These are phyloP conservation scores for Aureobasidium sp. DNA, from an alignment of 2,329 filamentous ascomycete species.

Conservation along the genomic window DNA sequence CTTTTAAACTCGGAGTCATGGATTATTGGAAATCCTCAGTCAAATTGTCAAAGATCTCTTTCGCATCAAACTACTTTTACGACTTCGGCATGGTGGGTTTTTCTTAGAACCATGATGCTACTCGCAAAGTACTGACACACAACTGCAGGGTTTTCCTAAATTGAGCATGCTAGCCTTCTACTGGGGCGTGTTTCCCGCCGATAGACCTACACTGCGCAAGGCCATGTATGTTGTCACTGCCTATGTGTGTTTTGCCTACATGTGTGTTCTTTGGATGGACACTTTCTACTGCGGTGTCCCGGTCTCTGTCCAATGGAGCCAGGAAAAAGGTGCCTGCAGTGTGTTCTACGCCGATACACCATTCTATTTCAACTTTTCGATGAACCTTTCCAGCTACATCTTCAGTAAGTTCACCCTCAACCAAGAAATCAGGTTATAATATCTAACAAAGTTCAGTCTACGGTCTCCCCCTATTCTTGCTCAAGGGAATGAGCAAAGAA, in stretches of 20 bases:
- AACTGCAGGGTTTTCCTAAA: constrained; percentile 23
- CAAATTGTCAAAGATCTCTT: constrained; percentile 27
- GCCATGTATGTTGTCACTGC: constrained; percentile 24
- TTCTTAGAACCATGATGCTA: neutral
- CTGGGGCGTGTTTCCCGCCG: constrained; percentile 25
- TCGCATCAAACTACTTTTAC: constrained; percentile 31
- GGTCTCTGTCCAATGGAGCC: constrained; percentile 29
- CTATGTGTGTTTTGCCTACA: constrained; percentile 23
- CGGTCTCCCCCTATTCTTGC: constrained; percentile 23
- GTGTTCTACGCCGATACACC: constrained; percentile 28
- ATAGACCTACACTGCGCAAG: constrained; percentile 22
- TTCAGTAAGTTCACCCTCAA: constrained; percentile 17
- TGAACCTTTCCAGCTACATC: constrained; percentile 28
- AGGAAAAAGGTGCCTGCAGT: constrained; percentile 29
- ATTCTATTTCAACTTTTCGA: constrained; percentile 28
- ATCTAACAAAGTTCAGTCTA: constrained; percentile 20
- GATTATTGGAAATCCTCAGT: constrained; percentile 25
- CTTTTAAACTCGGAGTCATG: constrained; percentile 25
- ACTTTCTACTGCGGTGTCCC: constrained; percentile 29
- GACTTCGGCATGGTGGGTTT: constrained; percentile 25
- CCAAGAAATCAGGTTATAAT: too few relatives aligned
- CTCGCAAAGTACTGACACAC: neutral
- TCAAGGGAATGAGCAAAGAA: constrained; percentile 19
- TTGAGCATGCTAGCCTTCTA: constrained; percentile 31
- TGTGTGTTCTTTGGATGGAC: constrained; percentile 26